Evolutionary conservation across 192 early-diverging fungal genomes (phyloP).

Genomic region (Oehlia diaphana): DNA sequence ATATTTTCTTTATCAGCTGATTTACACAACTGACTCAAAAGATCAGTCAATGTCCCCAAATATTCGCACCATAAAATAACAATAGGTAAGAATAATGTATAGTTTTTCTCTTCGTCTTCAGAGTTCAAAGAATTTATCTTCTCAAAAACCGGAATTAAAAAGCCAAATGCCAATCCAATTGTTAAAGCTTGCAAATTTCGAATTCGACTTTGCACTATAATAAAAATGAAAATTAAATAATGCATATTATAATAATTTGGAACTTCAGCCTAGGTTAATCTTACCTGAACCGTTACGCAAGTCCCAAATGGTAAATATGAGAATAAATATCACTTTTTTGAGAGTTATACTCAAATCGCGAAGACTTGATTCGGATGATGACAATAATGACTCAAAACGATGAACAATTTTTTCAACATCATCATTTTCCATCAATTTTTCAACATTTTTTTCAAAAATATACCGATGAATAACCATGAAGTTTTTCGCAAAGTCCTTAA

Average conservation of each 20-base stretch:
- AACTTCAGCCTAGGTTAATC: background rate
- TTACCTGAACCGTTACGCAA: conserved; percentile 17
- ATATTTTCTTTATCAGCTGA: conserved; percentile 12
- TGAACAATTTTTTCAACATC: background rate
- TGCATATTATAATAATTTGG: background rate
- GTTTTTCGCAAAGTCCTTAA: background rate
- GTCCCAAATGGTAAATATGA: conserved; percentile 29
- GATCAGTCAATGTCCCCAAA: conserved; percentile 4
- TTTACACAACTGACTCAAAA: conserved; percentile 19
- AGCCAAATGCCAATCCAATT: conserved; percentile 11
- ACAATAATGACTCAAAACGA: background rate
- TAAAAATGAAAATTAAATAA: background rate
- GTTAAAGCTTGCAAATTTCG: background rate
- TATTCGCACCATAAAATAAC: conserved; percentile 23
- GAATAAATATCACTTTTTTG: conserved; percentile 27
- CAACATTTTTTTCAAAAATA: conserved; percentile 19
- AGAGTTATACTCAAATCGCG: background rate
- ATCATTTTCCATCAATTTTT: background rate
- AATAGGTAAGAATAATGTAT: background rate
- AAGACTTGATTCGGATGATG: background rate
- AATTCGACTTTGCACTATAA: conserved; percentile 7
- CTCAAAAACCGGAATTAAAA: conserved; percentile 13
- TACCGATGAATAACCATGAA: conserved; percentile 18
- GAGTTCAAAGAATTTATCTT: background rate
- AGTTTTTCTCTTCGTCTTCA: background rate